A percentile compares a stretch with the other conserved stretches of the same genome.
Evolutionary conservation across 2,329 filamentous ascomycete species (phyloP).

Genomic region (Sporothrix luriei): DNA sequence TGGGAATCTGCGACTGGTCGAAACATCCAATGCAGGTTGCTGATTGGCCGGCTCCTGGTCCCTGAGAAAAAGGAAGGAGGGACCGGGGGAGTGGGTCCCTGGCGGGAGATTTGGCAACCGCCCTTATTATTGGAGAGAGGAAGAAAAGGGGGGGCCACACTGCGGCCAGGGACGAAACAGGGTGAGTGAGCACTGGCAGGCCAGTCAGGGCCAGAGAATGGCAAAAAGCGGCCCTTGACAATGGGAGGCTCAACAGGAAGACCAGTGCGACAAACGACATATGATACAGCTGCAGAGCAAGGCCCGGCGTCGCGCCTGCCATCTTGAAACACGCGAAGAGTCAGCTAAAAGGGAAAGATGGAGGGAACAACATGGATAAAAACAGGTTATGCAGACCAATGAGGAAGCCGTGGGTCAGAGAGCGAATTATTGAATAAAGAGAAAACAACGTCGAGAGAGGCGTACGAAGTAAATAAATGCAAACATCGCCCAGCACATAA

Average conservation of each 20-base stretch:
- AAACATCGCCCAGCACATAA: not conserved
- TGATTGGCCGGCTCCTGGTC: conserved; percentile 24
- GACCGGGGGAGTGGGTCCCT: conserved; percentile 9
- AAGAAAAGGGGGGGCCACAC: not conserved
- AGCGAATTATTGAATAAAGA: not conserved
- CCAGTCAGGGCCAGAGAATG: conserved; percentile 6
- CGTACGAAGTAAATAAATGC: not conserved
- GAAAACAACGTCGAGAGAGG: not conserved
- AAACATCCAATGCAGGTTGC: not conserved
- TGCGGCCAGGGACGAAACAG: conserved; percentile 22
- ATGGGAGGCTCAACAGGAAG: not conserved
- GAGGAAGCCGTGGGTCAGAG: not conserved
- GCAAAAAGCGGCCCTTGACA: not conserved
- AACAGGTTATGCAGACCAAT: conserved; percentile 17
- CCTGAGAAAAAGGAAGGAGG: conserved; percentile 12
- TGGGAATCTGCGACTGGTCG: not conserved
- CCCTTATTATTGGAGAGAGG: conserved; percentile 4
- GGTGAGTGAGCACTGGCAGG: conserved; percentile 4
- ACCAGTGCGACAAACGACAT: too few relatives aligned
- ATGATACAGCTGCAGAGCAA: too few relatives aligned
- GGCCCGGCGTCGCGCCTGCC: conserved; percentile 31
- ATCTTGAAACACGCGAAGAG: conserved; percentile 27
- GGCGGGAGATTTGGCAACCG: conserved; percentile 29
- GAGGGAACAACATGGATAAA: conserved; percentile 18
- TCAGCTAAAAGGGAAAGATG: not conserved